Conservation (phyloP, 768 basidiomycete species). For the Lentinula boryana region DNA sequence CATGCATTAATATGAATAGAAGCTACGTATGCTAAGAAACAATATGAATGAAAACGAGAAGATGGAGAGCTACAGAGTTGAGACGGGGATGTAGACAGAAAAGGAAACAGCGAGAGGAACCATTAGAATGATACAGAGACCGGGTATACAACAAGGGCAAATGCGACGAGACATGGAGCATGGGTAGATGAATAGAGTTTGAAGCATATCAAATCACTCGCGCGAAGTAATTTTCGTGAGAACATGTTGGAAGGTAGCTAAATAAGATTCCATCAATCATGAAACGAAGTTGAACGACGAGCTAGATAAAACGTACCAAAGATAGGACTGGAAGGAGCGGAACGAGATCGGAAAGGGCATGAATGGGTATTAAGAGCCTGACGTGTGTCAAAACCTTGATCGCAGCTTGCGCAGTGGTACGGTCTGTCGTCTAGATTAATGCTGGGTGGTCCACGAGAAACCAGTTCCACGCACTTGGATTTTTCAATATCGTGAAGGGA, state of each 20-base stretch:
- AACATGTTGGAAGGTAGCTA: slow-evolving; percentile 15
- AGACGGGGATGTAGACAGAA: not conserved
- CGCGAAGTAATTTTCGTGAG: slow-evolving; percentile 13
- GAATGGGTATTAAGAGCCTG: slow-evolving; percentile 3
- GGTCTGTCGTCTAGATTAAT: not conserved
- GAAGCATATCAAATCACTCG: not conserved
- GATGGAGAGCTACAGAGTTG: not conserved
- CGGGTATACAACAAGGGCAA: not conserved
- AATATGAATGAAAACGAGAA: too few species aligned
- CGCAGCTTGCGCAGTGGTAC: not conserved
- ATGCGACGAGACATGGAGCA: not conserved
- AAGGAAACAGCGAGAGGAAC: not conserved
- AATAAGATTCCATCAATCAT: not conserved
- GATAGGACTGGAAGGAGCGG: slow-evolving; percentile 21
- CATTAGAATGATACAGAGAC: not conserved
- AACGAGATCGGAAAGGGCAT: slow-evolving; percentile 3
- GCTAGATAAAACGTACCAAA: slow-evolving; percentile 18
- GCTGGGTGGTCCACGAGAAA: not conserved
- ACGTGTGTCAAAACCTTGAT: not conserved
- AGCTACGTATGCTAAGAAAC: too few species aligned
- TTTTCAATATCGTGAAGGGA: slow-evolving; percentile 29
- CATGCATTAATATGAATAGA: too few species aligned
- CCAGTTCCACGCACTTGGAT: not conserved
- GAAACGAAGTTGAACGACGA: not conserved
- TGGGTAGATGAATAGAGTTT: not conserved